phyloP scores from a whole-genome alignment of 2,329 filamentous ascomycete genomes.

The Arthrobotrys iridis region DNA sequence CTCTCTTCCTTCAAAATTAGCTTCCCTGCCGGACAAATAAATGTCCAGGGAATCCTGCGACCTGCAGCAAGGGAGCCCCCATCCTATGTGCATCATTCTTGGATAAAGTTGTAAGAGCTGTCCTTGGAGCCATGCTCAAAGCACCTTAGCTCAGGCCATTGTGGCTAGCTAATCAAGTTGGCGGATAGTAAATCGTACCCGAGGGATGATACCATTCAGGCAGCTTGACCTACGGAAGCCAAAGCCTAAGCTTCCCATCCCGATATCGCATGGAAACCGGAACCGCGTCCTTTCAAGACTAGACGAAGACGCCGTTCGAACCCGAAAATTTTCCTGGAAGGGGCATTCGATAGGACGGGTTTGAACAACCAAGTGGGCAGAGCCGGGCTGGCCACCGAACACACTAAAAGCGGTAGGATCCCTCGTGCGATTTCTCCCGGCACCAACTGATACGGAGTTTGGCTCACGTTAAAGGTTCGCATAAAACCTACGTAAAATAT shows the following conservation, averaged over 20 bases:
- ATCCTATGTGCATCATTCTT: constrained; percentile 25
- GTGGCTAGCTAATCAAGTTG: constrained; percentile 21
- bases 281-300: constrained; percentile 13
- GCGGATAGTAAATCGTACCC: constrained; percentile 17
- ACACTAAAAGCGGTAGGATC: constrained; percentile 27
- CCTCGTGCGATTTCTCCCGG: constrained; percentile 39
- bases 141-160: constrained; percentile 32
- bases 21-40: constrained; percentile 37
- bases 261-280: constrained; percentile 50
- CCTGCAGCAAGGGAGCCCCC: constrained; percentile 35
- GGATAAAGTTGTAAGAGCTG: not conserved
- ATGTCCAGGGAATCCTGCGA: constrained; percentile 25
- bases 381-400: constrained; percentile 9
- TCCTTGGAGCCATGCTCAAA: constrained; percentile 7
- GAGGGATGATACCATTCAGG: constrained; percentile 6
- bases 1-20: constrained; percentile 6
- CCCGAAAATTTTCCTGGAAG: constrained; percentile 31
- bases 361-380: constrained; percentile 2
- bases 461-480: constrained; percentile 38
- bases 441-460: constrained; percentile 17
- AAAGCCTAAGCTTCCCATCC: constrained; percentile 21
- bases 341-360: constrained; percentile 14
- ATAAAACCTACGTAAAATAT: constrained; percentile 49
- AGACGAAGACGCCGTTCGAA: constrained; percentile 44
- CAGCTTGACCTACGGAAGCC: not conserved